A percentile compares a stretch with the other conserved stretches of the same genome.
phyloP scores from a whole-genome alignment of 257 asterid species.

The Capsicum baccatum region DNA sequence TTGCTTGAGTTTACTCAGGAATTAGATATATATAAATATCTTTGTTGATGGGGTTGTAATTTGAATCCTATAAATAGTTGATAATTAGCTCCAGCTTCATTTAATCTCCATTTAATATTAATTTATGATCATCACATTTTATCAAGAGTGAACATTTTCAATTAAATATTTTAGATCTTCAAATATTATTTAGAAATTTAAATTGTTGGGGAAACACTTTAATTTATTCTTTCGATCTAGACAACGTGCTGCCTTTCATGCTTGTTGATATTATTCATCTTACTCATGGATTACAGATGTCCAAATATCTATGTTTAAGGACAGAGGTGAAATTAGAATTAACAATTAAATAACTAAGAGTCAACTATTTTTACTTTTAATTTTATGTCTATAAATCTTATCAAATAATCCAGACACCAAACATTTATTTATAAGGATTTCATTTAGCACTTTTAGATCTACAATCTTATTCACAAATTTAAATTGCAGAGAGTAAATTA shows the following conservation, averaged over 20 bases:
- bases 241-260: background rate
- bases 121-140: background rate
- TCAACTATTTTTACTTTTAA: background rate
- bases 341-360: background rate
- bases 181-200: background rate
- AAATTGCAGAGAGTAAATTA: no score
- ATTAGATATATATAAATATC: background rate
- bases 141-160: no score
- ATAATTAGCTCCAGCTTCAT: no score
- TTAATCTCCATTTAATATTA: background rate
- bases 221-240: background rate
- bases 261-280: background rate
- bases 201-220: background rate
- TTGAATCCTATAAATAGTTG: background rate
- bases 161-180: background rate
- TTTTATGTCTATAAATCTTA: background rate
- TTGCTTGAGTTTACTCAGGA: background rate
- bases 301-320: background rate
- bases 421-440: no score
- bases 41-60: background rate
- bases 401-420: no score
- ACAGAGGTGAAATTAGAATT: no score
- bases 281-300: no score
- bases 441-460: no score
- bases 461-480: no score